phyloP scores from a whole-genome alignment of 2,329 filamentous ascomycete genomes.

The Teratosphaeria nubilosa region DNA sequence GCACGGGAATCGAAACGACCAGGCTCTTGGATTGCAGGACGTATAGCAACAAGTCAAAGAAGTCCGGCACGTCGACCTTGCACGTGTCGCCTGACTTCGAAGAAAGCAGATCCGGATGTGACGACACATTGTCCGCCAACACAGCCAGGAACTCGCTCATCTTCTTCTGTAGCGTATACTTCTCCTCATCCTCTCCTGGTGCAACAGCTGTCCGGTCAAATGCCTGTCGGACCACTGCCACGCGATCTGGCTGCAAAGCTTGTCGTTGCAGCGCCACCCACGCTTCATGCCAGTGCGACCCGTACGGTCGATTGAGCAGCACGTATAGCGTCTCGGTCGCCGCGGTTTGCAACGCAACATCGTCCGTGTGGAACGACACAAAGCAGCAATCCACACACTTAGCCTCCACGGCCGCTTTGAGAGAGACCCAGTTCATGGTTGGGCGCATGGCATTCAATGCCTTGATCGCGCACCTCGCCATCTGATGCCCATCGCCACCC shows the following conservation, averaged over 20 bases:
- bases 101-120: constrained; percentile 47
- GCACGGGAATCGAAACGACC: constrained; percentile 82
- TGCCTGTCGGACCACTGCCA: constrained; percentile 20
- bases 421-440: constrained; percentile 77
- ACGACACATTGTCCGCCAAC: constrained; percentile 72
- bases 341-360: constrained; percentile 65
- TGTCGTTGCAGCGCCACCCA: constrained; percentile 21
- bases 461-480: constrained; percentile 63
- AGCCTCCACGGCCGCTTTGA: constrained; percentile 65
- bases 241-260: constrained; percentile 18
- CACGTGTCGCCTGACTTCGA: constrained; percentile 2
- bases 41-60: constrained; percentile 68
- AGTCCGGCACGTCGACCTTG: constrained; percentile 58
- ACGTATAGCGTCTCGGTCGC: constrained; percentile 27
- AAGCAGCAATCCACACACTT: constrained; percentile 62
- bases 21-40: constrained; percentile 80
- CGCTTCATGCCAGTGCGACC: constrained; percentile 60
- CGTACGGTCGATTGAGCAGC: constrained; percentile 30
- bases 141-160: constrained; percentile 87
- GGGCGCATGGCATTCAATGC: constrained; percentile 68
- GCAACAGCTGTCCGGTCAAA: constrained; percentile 18
- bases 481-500: constrained; percentile 46
- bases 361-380: constrained; percentile 57
- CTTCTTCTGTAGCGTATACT: constrained; percentile 87
- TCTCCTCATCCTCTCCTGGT: constrained; percentile 74